Percentiles rank a stretch among this genome's conserved stretches.
phyloP scores from a whole-genome alignment of 1,284 basidiomycete genomes.

The Microbotryum saponariae region DNA sequence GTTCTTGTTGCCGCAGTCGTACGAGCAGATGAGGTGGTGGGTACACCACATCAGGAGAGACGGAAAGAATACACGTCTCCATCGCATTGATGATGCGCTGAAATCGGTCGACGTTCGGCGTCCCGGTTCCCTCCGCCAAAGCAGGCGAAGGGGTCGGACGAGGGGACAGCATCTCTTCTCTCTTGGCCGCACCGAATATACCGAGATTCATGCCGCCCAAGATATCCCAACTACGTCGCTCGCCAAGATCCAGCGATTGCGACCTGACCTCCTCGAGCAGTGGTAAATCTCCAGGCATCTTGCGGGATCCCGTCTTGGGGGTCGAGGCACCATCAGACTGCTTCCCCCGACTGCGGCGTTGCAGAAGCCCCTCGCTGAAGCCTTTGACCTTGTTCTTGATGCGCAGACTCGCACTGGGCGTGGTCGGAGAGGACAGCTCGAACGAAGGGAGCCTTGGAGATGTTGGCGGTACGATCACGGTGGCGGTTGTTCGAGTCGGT shows the following conservation, averaged over 20 bases:
- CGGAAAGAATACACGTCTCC: constrained; percentile 17
- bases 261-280: neutral
- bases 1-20: constrained; percentile 27
- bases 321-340: too few species aligned
- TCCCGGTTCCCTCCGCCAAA: neutral
- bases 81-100: constrained; percentile 27
- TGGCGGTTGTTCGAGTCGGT: neutral
- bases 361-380: neutral
- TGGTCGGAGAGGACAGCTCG: neutral
- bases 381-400: constrained; percentile 8
- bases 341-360: neutral
- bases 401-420: neutral
- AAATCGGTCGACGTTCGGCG: constrained; percentile 13
- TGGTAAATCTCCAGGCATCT: too few species aligned
- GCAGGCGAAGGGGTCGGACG: neutral
- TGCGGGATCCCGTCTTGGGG: too few species aligned
- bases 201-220: constrained; percentile 9
- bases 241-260: neutral
- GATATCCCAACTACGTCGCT: constrained; percentile 4
- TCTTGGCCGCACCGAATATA: neutral
- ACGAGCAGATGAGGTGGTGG: constrained; percentile 30
- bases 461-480: neutral
- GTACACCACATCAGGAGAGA: constrained; percentile 24
- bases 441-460: neutral
- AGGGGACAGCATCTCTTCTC: too few species aligned